Conservation (phyloP, 2,329 filamentous ascomycete genomes). For the Chrysoporthe puriensis region DNA sequence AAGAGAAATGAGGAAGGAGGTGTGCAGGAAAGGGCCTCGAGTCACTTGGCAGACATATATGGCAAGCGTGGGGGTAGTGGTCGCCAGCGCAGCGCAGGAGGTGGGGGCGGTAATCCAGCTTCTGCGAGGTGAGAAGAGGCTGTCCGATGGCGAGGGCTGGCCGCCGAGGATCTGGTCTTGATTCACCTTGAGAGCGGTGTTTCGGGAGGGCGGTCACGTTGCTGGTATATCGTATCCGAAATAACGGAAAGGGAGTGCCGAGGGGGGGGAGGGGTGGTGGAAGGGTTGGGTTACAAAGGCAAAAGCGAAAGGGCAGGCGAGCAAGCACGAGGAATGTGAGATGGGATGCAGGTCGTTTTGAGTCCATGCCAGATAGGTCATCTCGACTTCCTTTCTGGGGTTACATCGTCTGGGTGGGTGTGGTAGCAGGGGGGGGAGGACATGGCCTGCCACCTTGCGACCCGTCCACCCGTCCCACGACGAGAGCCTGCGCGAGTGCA, state of each 20-base stretch:
- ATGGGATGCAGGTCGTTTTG: slow-evolving; percentile 25
- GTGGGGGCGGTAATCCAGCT: not conserved
- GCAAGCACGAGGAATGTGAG: slow-evolving; percentile 16
- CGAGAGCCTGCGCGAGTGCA: slow-evolving; percentile 19
- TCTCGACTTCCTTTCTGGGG: slow-evolving; percentile 22
- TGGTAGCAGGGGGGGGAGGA: slow-evolving; percentile 9
- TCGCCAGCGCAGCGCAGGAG: slow-evolving; percentile 3
- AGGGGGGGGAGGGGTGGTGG: not conserved
- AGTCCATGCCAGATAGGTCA: slow-evolving; percentile 25
- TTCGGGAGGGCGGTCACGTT: not conserved
- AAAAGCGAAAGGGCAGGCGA: not conserved
- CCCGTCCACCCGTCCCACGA: slow-evolving; percentile 25
- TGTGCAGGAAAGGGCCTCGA: slow-evolving; percentile 8
- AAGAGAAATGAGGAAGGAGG: slow-evolving; percentile 4
- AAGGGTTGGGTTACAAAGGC: not conserved
- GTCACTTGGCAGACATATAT: slow-evolving; percentile 24
- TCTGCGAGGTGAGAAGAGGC: not conserved
- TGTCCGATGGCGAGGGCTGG: not conserved
- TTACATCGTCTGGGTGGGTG: slow-evolving; percentile 26
- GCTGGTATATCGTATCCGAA: not conserved
- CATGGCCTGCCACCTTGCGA: slow-evolving; percentile 20
- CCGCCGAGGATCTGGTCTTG: not conserved
- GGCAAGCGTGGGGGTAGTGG: slow-evolving; percentile 5
- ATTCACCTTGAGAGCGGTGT: not conserved
- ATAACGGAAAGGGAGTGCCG: not conserved